phyloP scores from a whole-genome alignment of 2,329 filamentous ascomycete species.

The Neofusicoccum laricinum region DNA sequence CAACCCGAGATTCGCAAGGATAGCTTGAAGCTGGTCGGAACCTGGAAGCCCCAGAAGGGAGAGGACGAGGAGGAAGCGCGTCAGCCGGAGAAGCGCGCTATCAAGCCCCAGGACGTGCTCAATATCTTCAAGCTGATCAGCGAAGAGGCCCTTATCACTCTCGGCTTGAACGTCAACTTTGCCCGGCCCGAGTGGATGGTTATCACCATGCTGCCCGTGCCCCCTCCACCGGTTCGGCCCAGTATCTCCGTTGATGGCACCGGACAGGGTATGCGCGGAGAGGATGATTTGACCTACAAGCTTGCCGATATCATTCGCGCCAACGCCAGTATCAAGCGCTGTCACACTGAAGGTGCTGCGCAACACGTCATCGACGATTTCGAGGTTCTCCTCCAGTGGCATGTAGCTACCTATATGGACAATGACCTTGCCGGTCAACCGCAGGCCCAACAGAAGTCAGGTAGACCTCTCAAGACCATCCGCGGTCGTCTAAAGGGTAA shows the following conservation, averaged over 20 bases:
- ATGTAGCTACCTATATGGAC: slow-evolving; percentile 99
- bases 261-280: slow-evolving; percentile 85
- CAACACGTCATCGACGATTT: slow-evolving; percentile 90
- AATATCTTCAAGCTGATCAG: slow-evolving; percentile 84
- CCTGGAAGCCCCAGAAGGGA: slow-evolving; percentile 67
- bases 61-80: slow-evolving; percentile 66
- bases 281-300: slow-evolving; percentile 99
- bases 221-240: slow-evolving; percentile 90
- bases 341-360: slow-evolving; percentile 86
- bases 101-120: slow-evolving; percentile 81
- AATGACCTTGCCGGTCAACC: slow-evolving; percentile 97
- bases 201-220: slow-evolving; percentile 89
- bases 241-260: slow-evolving; percentile 97
- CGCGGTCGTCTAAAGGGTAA: slow-evolving; percentile 98
- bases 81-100: slow-evolving; percentile 69
- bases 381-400: slow-evolving; percentile 88
- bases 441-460: slow-evolving; percentile 93
- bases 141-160: slow-evolving; percentile 75
- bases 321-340: slow-evolving; percentile 90
- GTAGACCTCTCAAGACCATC: slow-evolving; percentile 93
- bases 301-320: slow-evolving; percentile 96
- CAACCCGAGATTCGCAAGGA: slow-evolving; percentile 87
- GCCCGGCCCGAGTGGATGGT: slow-evolving; percentile 99
- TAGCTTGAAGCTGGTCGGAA: slow-evolving; percentile 77
- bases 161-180: slow-evolving; percentile 92